Conservation (phyloP, 2,329 filamentous ascomycete genomes). For the Gnomoniopsis sp. region DNA sequence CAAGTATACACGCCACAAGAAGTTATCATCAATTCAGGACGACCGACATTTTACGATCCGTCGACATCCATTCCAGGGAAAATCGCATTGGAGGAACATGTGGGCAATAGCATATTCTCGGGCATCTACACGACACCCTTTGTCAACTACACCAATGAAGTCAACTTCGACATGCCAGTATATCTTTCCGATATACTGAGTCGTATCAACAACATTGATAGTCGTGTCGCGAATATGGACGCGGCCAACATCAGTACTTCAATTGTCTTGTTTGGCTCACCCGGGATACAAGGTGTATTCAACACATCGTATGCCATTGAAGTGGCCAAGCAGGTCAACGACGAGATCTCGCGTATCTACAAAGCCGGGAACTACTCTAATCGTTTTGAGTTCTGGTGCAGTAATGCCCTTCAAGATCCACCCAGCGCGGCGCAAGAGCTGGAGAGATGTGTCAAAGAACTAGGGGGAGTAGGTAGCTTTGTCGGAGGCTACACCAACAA, state of each 20-base stretch:
- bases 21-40: neutral
- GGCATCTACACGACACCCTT: neutral
- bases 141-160: slow-evolving; percentile 3
- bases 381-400: slow-evolving; percentile 22
- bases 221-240: slow-evolving; percentile 19
- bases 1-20: slow-evolving; percentile 1
- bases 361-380: slow-evolving; percentile 13
- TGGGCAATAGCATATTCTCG: slow-evolving; percentile 2
- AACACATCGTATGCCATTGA: slow-evolving; percentile 16
- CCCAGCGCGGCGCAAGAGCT: slow-evolving; percentile 19
- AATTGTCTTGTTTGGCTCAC: slow-evolving; percentile 14
- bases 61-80: slow-evolving; percentile 1
- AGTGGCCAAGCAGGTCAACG: slow-evolving; percentile 18
- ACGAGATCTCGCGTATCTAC: slow-evolving; percentile 18
- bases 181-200: slow-evolving; percentile 14
- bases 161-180: slow-evolving; percentile 9
- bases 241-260: slow-evolving; percentile 16
- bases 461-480: slow-evolving; percentile 16
- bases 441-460: slow-evolving; percentile 20
- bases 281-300: slow-evolving; percentile 22
- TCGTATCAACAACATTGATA: slow-evolving; percentile 11
- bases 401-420: slow-evolving; percentile 20
- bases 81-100: slow-evolving; percentile 5
- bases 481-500: slow-evolving; percentile 15
- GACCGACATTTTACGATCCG: slow-evolving; percentile 3